Base-by-base conservation (phyloP, 805 yeast genomes). In the Candida nemodendra region DNA sequence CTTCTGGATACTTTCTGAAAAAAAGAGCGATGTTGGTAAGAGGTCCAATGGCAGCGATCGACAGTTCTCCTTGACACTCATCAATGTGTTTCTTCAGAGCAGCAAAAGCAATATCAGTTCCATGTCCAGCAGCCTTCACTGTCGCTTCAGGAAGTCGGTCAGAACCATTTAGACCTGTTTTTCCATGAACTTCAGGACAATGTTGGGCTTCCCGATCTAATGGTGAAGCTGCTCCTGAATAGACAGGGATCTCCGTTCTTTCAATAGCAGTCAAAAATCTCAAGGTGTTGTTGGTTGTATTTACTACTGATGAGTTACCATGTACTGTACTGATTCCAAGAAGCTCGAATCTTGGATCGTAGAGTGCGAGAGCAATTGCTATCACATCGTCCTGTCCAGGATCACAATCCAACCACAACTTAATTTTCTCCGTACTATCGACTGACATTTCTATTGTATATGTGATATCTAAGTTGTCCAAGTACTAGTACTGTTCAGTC, bases 321-420 rank as follows among this genome's bases (percentile, higher is more conserved):
- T 78, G 81, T 16, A 81, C 82, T 0, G 91, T 79, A 21, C 88
- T 78, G n/a, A 85, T 69, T 2, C 93, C 95, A 3, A 79, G 48
- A 8, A 85, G 59, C 12, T 74, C 58, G 60, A 78, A 75, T 18
- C 69, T 62, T 0, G 87, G 84, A 45, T 79, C 74, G 52, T 72
- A 76, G 6, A 76, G 65, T 0, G 86, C 78, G 18, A 88, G 47
- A 8, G 84, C 62, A 6, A 88, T 68, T 4, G 93, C 95, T 30
- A 85, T 72, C 2, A 85, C 81, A 52, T 88, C 96, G 54, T 88
- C 96, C 53, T 84, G 93, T 2, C 96, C 95, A 0, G 95, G 95
- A 55, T 88, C 96, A 59, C 96, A 88, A 61, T 88, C 96, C 9
- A 88, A 60, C 95, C 95, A 88, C 4, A 88, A 53, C 0, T 95